Evolutionary conservation across 305 asterid species (phyloP).

Genomic region (Fraxinus angustifolia): DNA sequence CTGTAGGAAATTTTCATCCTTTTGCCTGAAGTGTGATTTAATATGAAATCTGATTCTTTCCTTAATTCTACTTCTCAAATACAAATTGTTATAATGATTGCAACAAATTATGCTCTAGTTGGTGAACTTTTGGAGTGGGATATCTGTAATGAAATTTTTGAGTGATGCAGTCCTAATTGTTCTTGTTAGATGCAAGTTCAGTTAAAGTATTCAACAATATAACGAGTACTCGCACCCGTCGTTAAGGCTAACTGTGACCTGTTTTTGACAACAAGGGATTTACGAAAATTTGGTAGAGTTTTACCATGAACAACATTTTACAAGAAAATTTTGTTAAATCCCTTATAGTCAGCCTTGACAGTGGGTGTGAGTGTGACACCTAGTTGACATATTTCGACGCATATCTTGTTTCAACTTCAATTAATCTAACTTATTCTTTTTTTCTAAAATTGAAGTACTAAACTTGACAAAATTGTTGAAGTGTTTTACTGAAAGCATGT

Average conservation of each 20-base stretch:
- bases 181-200: not conserved
- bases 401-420: not conserved
- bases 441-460: not conserved
- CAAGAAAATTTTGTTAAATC: not conserved
- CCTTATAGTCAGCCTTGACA: not conserved
- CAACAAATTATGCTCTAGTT: slow-evolving; percentile 20
- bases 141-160: not conserved
- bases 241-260: not conserved
- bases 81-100: not conserved
- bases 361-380: slow-evolving; percentile 1
- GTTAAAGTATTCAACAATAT: not conserved
- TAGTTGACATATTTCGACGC: not conserved
- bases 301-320: not conserved
- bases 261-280: not conserved
- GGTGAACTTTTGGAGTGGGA: not conserved
- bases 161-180: not conserved
- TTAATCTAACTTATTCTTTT: not conserved
- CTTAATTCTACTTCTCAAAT: not conserved
- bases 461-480: not conserved
- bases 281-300: not conserved
- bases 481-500: not conserved
- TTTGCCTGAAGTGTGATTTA: not conserved
- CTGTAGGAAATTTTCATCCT: not conserved
- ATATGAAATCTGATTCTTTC: not conserved
- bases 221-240: not conserved